phyloP scores from a whole-genome alignment of 106 monocot species.

The Gastrodia elata region DNA sequence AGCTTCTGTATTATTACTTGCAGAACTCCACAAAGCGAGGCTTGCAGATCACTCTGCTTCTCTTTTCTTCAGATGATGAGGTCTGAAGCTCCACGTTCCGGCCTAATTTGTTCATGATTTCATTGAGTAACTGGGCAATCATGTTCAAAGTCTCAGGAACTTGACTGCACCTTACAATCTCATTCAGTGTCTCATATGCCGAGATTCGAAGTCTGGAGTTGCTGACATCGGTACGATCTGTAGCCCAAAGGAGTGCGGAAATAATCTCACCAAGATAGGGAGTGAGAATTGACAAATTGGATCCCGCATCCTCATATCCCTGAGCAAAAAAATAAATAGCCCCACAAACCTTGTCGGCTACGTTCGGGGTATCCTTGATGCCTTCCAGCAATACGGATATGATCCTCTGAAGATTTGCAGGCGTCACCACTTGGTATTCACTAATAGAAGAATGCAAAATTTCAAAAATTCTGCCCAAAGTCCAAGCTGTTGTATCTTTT shows the following conservation, averaged over 20 bases:
- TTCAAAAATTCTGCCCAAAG: conserved; percentile 26
- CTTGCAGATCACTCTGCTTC: conserved; percentile 26
- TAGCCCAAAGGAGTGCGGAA: conserved; percentile 12
- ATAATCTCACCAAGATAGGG: conserved; percentile 19
- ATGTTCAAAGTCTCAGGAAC: conserved; percentile 15
- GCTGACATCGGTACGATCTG: conserved; percentile 13
- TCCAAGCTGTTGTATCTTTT: conserved; percentile 27
- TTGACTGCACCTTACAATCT: conserved; percentile 22
- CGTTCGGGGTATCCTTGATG: conserved; percentile 15
- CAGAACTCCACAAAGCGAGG: conserved; percentile 20
- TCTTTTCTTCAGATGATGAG: conserved; percentile 15
- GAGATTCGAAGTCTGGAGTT: conserved; percentile 10
- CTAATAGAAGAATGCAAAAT: conserved; percentile 16
- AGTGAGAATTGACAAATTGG: conserved; percentile 7
- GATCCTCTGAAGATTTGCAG: conserved; percentile 10
- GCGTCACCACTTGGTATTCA: conserved; percentile 11
- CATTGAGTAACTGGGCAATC: conserved; percentile 11
- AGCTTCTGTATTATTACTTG: conserved; percentile 23
- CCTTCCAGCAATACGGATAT: conserved; percentile 18
- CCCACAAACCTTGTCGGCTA: conserved; percentile 24
- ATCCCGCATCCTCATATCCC: conserved; percentile 15
- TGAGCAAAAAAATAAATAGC: conserved; percentile 21
- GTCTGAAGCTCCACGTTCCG: conserved; percentile 15
- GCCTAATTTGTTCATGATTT: conserved; percentile 13
- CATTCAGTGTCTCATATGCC: conserved; percentile 25